These are phyloP conservation scores for Didymella keratinophila DNA, from an alignment of 2,329 filamentous ascomycete genomes.

Conservation along the genomic window DNA sequence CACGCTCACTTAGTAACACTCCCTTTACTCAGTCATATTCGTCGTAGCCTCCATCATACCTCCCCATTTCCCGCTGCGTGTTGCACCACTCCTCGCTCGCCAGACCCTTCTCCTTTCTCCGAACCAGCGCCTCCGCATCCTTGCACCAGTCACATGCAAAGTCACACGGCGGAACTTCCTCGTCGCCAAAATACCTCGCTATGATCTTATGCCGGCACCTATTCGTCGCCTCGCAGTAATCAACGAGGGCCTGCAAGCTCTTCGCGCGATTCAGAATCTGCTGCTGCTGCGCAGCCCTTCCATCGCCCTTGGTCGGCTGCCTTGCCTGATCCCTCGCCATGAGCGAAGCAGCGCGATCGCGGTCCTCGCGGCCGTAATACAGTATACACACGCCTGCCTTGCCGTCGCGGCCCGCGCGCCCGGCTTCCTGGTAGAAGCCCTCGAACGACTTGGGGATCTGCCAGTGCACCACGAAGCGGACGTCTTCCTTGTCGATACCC, in stretches of 20 bases:
- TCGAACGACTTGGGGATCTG: slow-evolving; percentile 93
- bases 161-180: slow-evolving; percentile 50
- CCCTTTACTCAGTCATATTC: slow-evolving; percentile 43
- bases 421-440: slow-evolving; percentile 95
- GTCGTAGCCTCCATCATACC: slow-evolving; percentile 47
- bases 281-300: slow-evolving; percentile 39
- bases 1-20: neutral
- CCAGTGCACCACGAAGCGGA: slow-evolving; percentile 96
- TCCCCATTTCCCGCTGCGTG: slow-evolving; percentile 56
- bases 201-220: slow-evolving; percentile 71
- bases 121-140: slow-evolving; percentile 52
- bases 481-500: slow-evolving; percentile 96
- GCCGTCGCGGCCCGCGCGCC: slow-evolving; percentile 87
- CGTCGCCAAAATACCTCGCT: slow-evolving; percentile 49
- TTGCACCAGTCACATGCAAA: slow-evolving; percentile 61
- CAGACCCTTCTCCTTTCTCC: slow-evolving; percentile 54
- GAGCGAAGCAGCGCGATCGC: slow-evolving; percentile 72
- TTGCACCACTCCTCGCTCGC: slow-evolving; percentile 60
- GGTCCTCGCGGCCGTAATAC: slow-evolving; percentile 89
- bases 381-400: slow-evolving; percentile 87
- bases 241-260: slow-evolving; percentile 66
- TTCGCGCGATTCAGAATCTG: slow-evolving; percentile 52
- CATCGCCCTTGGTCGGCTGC: slow-evolving; percentile 55
- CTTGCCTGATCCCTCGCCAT: slow-evolving; percentile 59
- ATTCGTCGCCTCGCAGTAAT: slow-evolving; percentile 80